phyloP scores from a whole-genome alignment of 179 eudicot genomes.

The Camellia oleifera region DNA sequence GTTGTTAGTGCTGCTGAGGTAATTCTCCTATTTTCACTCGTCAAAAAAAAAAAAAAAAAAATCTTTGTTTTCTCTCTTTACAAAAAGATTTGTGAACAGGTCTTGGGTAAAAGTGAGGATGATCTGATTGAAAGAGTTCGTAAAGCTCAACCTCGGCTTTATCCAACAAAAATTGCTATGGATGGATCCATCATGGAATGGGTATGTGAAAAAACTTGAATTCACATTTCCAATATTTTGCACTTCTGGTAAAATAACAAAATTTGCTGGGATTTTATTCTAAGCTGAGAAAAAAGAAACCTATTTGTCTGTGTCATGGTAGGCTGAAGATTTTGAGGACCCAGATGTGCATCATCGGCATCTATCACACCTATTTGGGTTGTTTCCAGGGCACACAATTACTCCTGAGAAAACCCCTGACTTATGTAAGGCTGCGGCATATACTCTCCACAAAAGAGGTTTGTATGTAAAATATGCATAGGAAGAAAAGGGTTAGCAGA shows the following conservation, averaged over 20 bases:
- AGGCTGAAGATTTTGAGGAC: conserved; percentile 74
- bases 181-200: conserved; percentile 91
- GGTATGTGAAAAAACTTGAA: conserved; percentile 30
- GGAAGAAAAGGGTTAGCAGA: not conserved
- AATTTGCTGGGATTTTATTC: not conserved
- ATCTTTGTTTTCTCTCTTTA: not conserved
- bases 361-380: conserved; percentile 78
- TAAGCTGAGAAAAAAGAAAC: not conserved
- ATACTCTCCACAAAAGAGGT: conserved; percentile 63
- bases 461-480: not conserved
- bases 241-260: not conserved
- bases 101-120: conserved; percentile 55
- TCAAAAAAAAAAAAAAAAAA: no score
- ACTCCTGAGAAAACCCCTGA: conserved; percentile 67
- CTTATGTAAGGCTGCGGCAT: conserved; percentile 74
- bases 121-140: conserved; percentile 52
- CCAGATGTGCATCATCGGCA: conserved; percentile 83
- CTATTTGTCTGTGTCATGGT: conserved; percentile 6
- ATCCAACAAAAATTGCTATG: conserved; percentile 54
- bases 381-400: conserved; percentile 89
- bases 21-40: not conserved
- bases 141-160: conserved; percentile 61
- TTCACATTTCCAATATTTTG: not conserved
- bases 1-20: conserved; percentile 74
- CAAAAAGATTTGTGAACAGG: conserved; percentile 19